These are phyloP conservation scores for Cryomyces minteri DNA, from an alignment of 495 filamentous ascomycete species.

Conservation along the genomic window DNA sequence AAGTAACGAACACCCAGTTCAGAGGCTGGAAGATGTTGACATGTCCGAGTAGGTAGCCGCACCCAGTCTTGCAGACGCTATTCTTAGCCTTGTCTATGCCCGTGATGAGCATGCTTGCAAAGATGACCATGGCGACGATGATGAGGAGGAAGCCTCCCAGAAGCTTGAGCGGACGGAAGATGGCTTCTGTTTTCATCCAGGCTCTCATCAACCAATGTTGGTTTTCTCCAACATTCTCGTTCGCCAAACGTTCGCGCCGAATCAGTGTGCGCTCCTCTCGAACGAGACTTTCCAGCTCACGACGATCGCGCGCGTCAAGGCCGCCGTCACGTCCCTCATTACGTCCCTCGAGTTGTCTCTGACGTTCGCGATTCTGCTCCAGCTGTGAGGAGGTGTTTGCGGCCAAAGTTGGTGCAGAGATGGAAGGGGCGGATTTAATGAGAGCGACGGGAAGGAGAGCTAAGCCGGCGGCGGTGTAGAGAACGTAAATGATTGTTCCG, in stretches of 20 bases:
- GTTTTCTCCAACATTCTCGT: slow-evolving; percentile 58
- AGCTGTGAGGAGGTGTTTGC: slow-evolving; percentile 62
- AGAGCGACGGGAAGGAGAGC: slow-evolving; percentile 76
- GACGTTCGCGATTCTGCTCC: slow-evolving; percentile 73
- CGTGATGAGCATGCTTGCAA: slow-evolving; percentile 87
- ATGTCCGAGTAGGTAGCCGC: slow-evolving; percentile 84
- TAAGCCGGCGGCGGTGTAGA: slow-evolving; percentile 79
- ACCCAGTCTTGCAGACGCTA: slow-evolving; percentile 74
- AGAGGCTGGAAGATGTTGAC: slow-evolving; percentile 88
- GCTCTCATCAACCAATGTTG: slow-evolving; percentile 45
- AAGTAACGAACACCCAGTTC: slow-evolving; percentile 75
- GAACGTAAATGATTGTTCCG: slow-evolving; percentile 63
- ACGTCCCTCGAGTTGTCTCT: slow-evolving; percentile 75
- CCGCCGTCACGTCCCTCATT: slow-evolving; percentile 58
- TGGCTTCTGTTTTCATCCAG: slow-evolving; percentile 61
- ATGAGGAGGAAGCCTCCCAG: slow-evolving; percentile 66
- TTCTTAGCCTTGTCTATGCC: slow-evolving; percentile 92
- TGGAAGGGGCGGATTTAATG: slow-evolving; percentile 74
- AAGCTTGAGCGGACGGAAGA: slow-evolving; percentile 71
- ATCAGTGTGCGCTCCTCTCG: slow-evolving; percentile 86
- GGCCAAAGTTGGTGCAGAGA: slow-evolving; percentile 56
- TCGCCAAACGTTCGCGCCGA: slow-evolving; percentile 70
- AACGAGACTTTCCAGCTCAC: slow-evolving; percentile 71
- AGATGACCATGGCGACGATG: slow-evolving; percentile 49
- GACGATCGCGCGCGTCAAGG: slow-evolving; percentile 63